Base-by-base conservation (phyloP, 768 basidiomycete genomes). In the Russula sp. region DNA sequence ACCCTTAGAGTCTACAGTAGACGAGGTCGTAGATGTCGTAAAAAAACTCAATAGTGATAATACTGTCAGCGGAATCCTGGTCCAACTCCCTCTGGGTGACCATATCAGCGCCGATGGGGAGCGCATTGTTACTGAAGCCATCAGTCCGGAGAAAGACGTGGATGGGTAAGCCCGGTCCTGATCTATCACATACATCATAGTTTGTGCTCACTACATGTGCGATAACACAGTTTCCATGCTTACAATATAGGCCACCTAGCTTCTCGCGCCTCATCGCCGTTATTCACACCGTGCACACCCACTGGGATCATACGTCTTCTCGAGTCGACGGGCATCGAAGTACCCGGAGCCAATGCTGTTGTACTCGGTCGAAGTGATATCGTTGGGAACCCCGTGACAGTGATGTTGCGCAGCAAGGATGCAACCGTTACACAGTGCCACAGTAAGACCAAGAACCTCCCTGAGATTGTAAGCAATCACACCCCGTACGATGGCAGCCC, bases 371-470 rank as follows among this genome's bases (percentile, higher is more conserved):
- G 97, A 68, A 94, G 91, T 71, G 97, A 99, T 72, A 98, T 99
- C 70, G 97, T 99, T 60, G 97, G 97, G 59, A 96, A 85, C 69
- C 97, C 97, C 34, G 94, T 98, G 55, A 87, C 88, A 42, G 88
- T 92, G 39, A 87, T 99, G 81, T 80, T 99, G 57, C 80, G 93
- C 69, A 89, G 87, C 73, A 84, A 83, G 64, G 90, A 98, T 72
- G 95, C 97, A 2, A 99, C 97, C 22, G 94, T 98, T 65, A 98
- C 94, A 22, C 96, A 98, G 74, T 98, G 96, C 75, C 97, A 99
- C 75, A 94, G 92, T 68, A 82, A 84, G 45, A 95, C 96, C 59
- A 84, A 84, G 75, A 84, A 94, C 69, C 79, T 98, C 48, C 81
- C 88, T 65, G 79, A 82, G 40, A 84, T 95, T 68, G 93, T 94